Conservation (phyloP, 306 rosid genomes). For the Dryas drummondii region DNA sequence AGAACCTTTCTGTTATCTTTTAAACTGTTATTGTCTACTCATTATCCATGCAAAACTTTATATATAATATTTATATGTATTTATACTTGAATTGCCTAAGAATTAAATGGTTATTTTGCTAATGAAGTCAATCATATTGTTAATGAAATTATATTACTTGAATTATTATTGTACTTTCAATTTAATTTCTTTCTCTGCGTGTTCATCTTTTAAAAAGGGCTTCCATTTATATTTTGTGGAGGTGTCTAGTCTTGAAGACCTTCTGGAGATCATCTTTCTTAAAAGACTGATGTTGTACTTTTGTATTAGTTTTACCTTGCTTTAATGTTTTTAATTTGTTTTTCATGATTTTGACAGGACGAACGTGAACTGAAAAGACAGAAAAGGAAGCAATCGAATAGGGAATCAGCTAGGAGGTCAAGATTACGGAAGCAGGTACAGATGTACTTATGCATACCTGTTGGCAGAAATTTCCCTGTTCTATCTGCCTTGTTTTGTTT, state of each 20-base stretch:
- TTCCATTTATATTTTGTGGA: neutral
- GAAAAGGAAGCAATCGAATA: slow-evolving; percentile 95
- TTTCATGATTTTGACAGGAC: slow-evolving; percentile 54
- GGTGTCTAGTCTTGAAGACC: neutral
- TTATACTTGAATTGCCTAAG: neutral
- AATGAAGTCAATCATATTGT: neutral
- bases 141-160: neutral
- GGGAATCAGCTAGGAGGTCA: slow-evolving; percentile 99
- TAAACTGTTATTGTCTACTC: neutral
- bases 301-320: neutral
- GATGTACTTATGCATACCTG: neutral
- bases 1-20: slow-evolving; percentile 17
- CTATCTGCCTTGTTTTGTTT: neutral
- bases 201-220: neutral
- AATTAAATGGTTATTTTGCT: neutral
- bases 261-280: neutral
- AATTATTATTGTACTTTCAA: neutral
- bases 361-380: slow-evolving; percentile 96
- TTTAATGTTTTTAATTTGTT: slow-evolving; percentile 1
- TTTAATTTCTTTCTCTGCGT: neutral
- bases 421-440: slow-evolving; percentile 95
- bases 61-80: neutral
- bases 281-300: neutral
- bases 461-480: neutral
- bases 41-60: neutral